These are phyloP conservation scores for Phaeosphaeriaceae sp. DNA, from an alignment of 2,329 filamentous ascomycete species.

Conservation along the genomic window DNA sequence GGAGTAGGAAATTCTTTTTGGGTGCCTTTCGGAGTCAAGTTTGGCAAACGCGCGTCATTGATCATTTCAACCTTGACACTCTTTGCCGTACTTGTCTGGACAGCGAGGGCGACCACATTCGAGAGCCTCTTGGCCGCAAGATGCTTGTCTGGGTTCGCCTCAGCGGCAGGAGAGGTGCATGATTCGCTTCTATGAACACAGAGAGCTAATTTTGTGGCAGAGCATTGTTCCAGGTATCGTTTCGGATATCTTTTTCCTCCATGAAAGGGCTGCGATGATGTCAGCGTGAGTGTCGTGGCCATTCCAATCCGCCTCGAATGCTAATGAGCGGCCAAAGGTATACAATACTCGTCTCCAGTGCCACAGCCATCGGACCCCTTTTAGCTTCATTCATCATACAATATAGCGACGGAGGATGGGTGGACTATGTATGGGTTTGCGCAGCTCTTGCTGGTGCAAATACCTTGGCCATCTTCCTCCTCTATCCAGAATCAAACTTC, in stretches of 20 bases:
- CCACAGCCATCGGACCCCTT: background rate
- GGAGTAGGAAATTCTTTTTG: background rate
- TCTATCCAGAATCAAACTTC: background rate
- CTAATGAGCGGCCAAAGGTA: no score
- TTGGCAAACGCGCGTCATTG: background rate
- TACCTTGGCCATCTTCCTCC: background rate
- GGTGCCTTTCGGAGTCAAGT: background rate
- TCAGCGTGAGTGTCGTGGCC: conserved; percentile 15
- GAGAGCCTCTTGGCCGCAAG: background rate
- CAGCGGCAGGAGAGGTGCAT: background rate
- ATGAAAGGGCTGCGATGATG: conserved; percentile 17
- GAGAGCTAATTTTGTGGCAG: no score
- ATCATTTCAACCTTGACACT: background rate
- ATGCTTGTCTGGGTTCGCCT: background rate
- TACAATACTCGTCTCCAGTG: background rate
- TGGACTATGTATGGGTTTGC: background rate
- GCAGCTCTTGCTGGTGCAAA: background rate
- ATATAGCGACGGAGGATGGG: background rate
- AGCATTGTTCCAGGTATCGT: conserved; percentile 17
- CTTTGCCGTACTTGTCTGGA: background rate
- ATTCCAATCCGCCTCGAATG: no score
- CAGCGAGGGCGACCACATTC: background rate
- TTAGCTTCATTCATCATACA: background rate
- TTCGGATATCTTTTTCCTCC: conserved; percentile 15
- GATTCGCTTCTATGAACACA: no score